Conservation (phyloP, 805 yeast species). For the Starmerella potacharoeniae region DNA sequence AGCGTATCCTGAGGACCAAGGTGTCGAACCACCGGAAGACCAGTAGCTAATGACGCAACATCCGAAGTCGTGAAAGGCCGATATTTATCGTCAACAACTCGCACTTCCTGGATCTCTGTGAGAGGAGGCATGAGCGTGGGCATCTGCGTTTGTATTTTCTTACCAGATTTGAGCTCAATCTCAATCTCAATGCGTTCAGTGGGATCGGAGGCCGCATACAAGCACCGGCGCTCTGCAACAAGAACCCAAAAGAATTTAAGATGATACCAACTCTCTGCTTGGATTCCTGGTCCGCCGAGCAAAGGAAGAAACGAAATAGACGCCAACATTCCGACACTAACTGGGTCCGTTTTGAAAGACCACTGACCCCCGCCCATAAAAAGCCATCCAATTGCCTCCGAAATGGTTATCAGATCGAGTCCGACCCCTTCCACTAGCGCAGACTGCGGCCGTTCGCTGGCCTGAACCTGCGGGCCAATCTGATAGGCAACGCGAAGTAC, state of each 20-base stretch:
- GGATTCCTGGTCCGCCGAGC: constrained; percentile 13
- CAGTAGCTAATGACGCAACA: neutral
- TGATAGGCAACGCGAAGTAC: constrained; percentile 52
- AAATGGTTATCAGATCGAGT: constrained; percentile 67
- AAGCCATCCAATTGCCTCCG: constrained; percentile 74
- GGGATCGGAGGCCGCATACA: constrained; percentile 62
- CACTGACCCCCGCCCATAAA: constrained; percentile 90
- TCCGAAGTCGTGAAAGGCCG: neutral
- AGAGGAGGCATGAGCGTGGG: constrained; percentile 15
- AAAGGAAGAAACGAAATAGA: constrained; percentile 35
- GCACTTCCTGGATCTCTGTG: neutral
- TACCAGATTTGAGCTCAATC: constrained; percentile 24
- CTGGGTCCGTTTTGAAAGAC: constrained; percentile 52
- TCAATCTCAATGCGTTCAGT: constrained; percentile 40
- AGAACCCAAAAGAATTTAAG: constrained; percentile 84
- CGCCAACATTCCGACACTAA: constrained; percentile 58
- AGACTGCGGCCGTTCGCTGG: neutral
- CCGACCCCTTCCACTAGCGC: constrained; percentile 27
- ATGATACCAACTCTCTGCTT: constrained; percentile 58
- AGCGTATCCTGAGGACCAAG: constrained; percentile 4
- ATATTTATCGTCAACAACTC: constrained; percentile 5
- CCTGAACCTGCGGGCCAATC: constrained; percentile 8
- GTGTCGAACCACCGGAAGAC: neutral
- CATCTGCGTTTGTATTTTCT: neutral
- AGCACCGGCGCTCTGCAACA: constrained; percentile 67